Base-by-base conservation (phyloP, 2,329 filamentous ascomycete species). In the Xylaria sp. region DNA sequence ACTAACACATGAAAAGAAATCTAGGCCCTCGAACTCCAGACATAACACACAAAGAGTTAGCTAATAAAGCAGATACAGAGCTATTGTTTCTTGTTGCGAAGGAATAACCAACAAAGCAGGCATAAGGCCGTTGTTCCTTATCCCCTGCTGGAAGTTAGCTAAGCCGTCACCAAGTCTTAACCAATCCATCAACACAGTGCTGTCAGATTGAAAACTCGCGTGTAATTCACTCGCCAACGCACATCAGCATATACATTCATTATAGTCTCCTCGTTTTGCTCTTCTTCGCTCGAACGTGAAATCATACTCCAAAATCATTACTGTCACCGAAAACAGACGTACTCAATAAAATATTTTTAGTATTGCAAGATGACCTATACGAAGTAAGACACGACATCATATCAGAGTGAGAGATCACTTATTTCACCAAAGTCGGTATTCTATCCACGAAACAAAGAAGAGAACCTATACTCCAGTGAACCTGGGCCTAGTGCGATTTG, bases 401-500 rank as follows among this genome's bases (percentile, higher is more conserved):
- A 21, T 37, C 29, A n/a, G 5, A 37, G 51, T 18, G 5, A 37
- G 23, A 12, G 10, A 23, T 23, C 3, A 37, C n/a, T 23, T 23
- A 13, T 55, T 37, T n/a, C 23, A 29, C n/a, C 35, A 37, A 44
- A 37, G 29, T 37, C 29, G n/a, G 29, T 37, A 55, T 12, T 55
- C 29, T 21, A 37, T 3, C 29, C 9, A 5, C 9, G 29, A 23
- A 55, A n/a, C 29, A 13, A 37, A n/a, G 51, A 23, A 21, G 27
- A n/a, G 40, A 40, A 59, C 48, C 50, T 23, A 35, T 65, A 65
- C 53, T 37, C 57, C 63, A 47, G 32, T 37, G 25, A 37, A 37
- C n/a, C 25, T 5, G 23, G 44, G 44, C 8, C 44, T 12, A n/a
- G 21, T 48, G 44, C 44, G 21, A 9, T 25, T 9, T n/a, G 44